A percentile compares a stretch with the other conserved stretches of the same genome.
Evolutionary conservation across 176 grass and related monocot genomes (phyloP).

Genomic region (Melocanna baccifera): DNA sequence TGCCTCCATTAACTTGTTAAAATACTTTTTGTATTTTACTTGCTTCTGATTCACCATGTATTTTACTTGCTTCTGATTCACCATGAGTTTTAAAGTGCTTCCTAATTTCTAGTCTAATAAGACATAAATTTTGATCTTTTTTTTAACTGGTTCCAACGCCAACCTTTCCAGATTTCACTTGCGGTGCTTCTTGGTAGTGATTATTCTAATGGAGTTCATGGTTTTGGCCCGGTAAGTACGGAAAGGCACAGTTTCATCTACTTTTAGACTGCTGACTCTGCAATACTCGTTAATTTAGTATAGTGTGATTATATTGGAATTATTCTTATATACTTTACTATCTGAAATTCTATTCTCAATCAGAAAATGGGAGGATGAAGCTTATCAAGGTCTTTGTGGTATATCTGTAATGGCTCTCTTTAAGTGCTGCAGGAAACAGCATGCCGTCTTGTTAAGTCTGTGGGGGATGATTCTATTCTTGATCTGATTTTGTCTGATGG

Average conservation of each 20-base stretch:
- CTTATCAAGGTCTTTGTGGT: background rate
- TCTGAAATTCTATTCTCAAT: background rate
- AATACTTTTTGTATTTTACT: background rate
- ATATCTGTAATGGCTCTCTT: constrained; percentile 23
- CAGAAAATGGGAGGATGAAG: background rate
- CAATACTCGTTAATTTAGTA: background rate
- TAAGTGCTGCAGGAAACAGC: constrained; percentile 67
- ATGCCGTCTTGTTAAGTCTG: constrained; percentile 86
- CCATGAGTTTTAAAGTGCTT: background rate
- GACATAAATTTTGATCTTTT: constrained; percentile 1
- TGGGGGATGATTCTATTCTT: constrained; percentile 70
- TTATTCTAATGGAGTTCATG: constrained; percentile 78
- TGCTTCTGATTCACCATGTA: background rate
- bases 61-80: constrained; percentile 14
- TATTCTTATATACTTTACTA: constrained; percentile 21
- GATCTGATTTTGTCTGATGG: constrained; percentile 62
- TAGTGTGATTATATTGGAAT: constrained; percentile 4
- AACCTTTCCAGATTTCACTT: constrained; percentile 75
- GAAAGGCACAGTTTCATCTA: background rate
- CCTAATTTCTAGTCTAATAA: background rate
- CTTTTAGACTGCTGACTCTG: background rate
- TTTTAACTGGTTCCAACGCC: background rate
- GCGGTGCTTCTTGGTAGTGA: constrained; percentile 90
- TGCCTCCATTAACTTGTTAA: background rate
- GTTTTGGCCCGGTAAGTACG: constrained; percentile 77